Conservation (phyloP, 768 basidiomycete species). For the Rhodotorula taiwanensis region DNA sequence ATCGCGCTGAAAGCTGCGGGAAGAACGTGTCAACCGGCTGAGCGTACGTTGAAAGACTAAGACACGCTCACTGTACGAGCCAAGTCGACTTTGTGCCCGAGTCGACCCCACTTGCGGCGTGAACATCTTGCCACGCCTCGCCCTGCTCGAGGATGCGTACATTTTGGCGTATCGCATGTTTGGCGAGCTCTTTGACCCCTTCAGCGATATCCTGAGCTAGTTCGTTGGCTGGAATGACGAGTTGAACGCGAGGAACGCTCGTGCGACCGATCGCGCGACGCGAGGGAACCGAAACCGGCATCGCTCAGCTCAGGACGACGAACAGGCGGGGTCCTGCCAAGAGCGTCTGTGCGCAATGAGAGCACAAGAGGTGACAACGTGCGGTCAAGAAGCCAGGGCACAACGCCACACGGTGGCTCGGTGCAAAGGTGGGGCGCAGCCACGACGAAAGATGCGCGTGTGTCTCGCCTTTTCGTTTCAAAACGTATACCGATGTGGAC, state of each 20-base stretch:
- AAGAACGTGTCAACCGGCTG: too few relatives aligned
- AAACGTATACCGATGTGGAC: too few relatives aligned
- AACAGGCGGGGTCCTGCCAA: background rate
- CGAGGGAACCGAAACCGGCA: constrained; percentile 3
- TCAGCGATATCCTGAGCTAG: constrained; percentile 13
- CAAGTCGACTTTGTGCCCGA: background rate
- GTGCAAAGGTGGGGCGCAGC: background rate
- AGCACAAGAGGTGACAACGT: constrained; percentile 12
- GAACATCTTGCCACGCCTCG: background rate
- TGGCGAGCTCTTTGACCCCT: constrained; percentile 23
- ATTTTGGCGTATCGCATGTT: constrained; percentile 14
- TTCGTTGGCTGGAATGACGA: background rate
- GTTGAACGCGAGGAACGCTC: constrained; percentile 14
- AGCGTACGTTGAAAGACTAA: background rate
- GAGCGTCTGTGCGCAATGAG: constrained; percentile 1
- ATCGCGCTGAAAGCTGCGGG: constrained; percentile 29
- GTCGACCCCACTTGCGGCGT: background rate
- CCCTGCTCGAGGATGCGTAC: constrained; percentile 20
- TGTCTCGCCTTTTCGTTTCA: too few relatives aligned
- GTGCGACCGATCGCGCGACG: constrained; percentile 1
- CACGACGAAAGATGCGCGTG: background rate
- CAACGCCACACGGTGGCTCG: background rate
- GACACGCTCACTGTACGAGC: constrained; percentile 24
- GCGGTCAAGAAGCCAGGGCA: background rate
- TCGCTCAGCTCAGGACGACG: constrained; percentile 4